phyloP scores from a whole-genome alignment of 2,329 filamentous ascomycete genomes.

The Exophiala xenobiotica region DNA sequence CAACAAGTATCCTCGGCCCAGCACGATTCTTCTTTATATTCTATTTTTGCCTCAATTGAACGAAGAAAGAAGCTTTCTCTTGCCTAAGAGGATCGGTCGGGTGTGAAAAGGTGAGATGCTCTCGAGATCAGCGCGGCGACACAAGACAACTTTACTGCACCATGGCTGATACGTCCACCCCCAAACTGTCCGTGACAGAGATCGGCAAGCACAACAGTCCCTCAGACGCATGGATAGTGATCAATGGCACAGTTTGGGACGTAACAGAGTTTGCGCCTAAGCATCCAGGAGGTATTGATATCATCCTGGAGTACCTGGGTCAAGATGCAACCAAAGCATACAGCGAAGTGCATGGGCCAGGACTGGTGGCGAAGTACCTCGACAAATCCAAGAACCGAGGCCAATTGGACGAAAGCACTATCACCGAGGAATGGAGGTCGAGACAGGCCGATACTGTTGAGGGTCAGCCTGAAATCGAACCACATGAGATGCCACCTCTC shows the following conservation, averaged over 20 bases:
- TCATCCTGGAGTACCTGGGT: conserved; percentile 48
- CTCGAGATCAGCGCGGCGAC: no score
- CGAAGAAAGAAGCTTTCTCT: no score
- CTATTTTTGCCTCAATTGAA: no score
- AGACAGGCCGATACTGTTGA: conserved; percentile 14
- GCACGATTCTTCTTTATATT: no score
- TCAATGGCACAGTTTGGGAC: conserved; percentile 67
- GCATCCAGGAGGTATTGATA: conserved; percentile 56
- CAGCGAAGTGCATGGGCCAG: conserved; percentile 41
- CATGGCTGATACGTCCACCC: no score
- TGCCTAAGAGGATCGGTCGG: no score
- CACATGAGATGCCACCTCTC: conserved; percentile 11
- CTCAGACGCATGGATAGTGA: conserved; percentile 62
- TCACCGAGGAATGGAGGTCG: conserved; percentile 18
- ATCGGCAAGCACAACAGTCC: neutral
- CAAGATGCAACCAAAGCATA: conserved; percentile 48
- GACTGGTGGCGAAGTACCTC: conserved; percentile 25
- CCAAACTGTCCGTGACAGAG: neutral
- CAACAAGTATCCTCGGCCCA: no score
- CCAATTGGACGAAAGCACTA: conserved; percentile 25
- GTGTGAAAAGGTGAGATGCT: no score
- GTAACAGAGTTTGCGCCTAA: conserved; percentile 63
- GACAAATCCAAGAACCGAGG: conserved; percentile 10
- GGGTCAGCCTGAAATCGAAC: conserved; percentile 22
- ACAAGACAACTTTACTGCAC: no score